These are phyloP conservation scores for Cercophora samala DNA, from an alignment of 495 filamentous ascomycete genomes.

Conservation along the genomic window DNA sequence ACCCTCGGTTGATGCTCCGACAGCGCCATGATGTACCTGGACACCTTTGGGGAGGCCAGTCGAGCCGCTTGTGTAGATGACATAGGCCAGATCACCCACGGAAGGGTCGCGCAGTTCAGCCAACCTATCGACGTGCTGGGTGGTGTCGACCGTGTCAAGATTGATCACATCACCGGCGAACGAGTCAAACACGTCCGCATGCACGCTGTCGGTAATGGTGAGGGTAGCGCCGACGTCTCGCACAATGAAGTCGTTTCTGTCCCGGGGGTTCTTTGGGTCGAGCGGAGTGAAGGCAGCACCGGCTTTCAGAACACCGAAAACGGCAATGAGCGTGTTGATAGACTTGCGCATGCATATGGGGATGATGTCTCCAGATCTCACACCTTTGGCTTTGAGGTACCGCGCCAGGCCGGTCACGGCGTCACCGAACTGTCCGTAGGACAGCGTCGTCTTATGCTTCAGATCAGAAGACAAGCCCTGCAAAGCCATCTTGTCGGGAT, in stretches of 20 bases:
- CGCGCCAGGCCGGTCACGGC: not conserved
- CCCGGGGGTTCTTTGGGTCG: not conserved
- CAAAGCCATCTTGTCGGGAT: too few relatives aligned
- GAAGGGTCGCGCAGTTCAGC: too few relatives aligned
- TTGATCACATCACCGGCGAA: too few relatives aligned
- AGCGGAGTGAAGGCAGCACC: not conserved
- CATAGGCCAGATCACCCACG: conserved; percentile 45
- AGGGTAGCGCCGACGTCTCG: not conserved
- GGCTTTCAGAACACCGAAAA: not conserved
- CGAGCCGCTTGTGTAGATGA: conserved; percentile 68
- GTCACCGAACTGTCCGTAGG: not conserved
- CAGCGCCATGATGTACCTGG: conserved; percentile 51
- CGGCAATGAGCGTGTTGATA: not conserved
- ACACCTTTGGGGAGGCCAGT: conserved; percentile 69
- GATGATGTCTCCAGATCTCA: not conserved
- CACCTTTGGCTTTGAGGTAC: not conserved
- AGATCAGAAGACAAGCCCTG: too few relatives aligned
- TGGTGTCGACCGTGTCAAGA: too few relatives aligned
- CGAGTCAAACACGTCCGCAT: too few relatives aligned
- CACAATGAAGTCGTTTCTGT: too few relatives aligned
- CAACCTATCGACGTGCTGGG: too few relatives aligned
- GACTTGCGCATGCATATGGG: not conserved
- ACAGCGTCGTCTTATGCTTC: too few relatives aligned
- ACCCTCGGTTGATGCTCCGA: conserved; percentile 26
- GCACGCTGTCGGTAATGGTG: not conserved